Evolutionary conservation across 768 basidiomycete genomes (phyloP), one percentile per base, ranked within the genome.

Genomic region (Pleurotus sapidus): DNA sequence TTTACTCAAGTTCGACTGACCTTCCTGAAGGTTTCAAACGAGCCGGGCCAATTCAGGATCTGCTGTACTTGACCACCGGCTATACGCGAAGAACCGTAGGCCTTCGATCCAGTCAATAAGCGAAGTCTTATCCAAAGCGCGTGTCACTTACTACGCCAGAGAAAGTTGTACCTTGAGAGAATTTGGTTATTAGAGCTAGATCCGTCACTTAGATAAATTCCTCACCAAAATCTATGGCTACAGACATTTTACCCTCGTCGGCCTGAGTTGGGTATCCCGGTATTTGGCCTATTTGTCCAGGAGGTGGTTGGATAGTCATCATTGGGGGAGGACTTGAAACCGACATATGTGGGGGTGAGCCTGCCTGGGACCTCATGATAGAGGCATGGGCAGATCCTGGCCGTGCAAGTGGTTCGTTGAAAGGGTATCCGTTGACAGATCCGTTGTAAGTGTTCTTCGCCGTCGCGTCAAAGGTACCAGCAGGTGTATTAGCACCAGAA

Each of bases 41-140:
- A 88, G 5, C 90, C 91, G 0, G 90, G 92, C 93, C 93, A 95
- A 58, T 82, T 82, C 15, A 95, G 71, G 56, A 95, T 92, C 66
- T 94, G 92, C 61, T 93, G 93, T 4, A 93, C 81, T 61, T 79
- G 79, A 14, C 93, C 93, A 0, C 80, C 82, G 8, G 88, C 83
- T 57, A 93, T 89, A 60, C 93, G 86, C 9, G 91, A 88, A 6
- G 91, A 93, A 5, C 89, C 92, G 65, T 91, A 95, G 0, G 93
- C 90, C 90, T 92, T 62, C 25, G 42, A 39, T 8, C 46, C 45
- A 53, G 43, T 47, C 20, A 4, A 54, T 62, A 57, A 60, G 61
- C 56, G 47, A 23, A n/a, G 37, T 38, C n/a, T 38, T 37, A 57
- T 14, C 11, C 4, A 14, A 37, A 55, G 54, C 46, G 23, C 46